Conservation (phyloP, 2,329 filamentous ascomycete species). For the Exutisphaerella laricina region DNA sequence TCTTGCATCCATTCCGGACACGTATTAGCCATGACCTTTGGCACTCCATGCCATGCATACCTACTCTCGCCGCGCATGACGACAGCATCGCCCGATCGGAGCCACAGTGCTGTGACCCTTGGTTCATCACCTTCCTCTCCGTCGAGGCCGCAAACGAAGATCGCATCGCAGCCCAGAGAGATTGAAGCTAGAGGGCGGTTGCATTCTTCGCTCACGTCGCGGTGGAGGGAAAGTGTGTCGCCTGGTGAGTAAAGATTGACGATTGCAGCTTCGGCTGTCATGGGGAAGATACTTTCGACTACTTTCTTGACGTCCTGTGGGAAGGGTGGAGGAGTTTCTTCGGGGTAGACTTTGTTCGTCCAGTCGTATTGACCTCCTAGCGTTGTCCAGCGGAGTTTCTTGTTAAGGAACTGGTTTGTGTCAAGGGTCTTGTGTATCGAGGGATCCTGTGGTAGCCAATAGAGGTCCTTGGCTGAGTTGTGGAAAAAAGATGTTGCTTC, state of each 20-base stretch:
- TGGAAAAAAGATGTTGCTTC: conserved; percentile 53
- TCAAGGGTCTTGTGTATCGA: conserved; percentile 68
- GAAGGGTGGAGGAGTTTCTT: conserved; percentile 62
- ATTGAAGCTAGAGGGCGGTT: conserved; percentile 75
- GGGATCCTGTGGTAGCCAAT: conserved; percentile 59
- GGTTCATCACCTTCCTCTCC: conserved; percentile 32
- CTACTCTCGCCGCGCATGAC: conserved; percentile 79
- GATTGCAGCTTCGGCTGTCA: conserved; percentile 80
- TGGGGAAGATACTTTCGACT: conserved; percentile 68
- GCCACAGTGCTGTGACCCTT: conserved; percentile 52
- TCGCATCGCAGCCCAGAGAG: conserved; percentile 80
- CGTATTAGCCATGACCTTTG: conserved; percentile 72
- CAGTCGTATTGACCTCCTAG: conserved; percentile 96
- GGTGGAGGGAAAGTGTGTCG: conserved; percentile 86
- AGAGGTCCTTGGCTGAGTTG: conserved; percentile 26
- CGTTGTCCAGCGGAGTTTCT: conserved; percentile 87
- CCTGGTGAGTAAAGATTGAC: conserved; percentile 88
- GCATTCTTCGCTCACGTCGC: conserved; percentile 84
- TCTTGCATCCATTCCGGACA: conserved; percentile 68
- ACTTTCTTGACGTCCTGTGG: conserved; percentile 66
- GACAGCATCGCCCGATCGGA: conserved; percentile 81
- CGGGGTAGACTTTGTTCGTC: conserved; percentile 78
- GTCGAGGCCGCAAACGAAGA: conserved; percentile 77
- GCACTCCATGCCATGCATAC: conserved; percentile 93
- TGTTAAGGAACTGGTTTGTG: conserved; percentile 64